These are phyloP conservation scores for Lentinula sp. DNA, from an alignment of 768 basidiomycete genomes.

Conservation along the genomic window DNA sequence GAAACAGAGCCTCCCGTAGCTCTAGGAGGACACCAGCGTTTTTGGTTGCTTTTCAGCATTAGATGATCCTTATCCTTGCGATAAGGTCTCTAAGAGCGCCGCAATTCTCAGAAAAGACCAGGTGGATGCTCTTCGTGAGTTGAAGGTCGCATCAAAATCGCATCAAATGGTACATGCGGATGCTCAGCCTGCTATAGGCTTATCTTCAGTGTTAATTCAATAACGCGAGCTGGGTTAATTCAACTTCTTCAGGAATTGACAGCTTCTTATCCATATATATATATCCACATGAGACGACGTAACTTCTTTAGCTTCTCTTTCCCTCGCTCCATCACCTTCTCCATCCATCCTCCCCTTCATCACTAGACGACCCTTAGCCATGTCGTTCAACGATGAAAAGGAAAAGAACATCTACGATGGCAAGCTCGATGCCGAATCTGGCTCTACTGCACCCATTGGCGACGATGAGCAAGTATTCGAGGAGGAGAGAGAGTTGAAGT, in stretches of 20 bases:
- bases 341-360: neutral
- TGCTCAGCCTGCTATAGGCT: neutral
- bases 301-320: neutral
- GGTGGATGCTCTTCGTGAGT: neutral
- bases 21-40: neutral
- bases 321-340: neutral
- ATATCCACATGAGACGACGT: neutral
- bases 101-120: neutral
- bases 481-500: constrained; percentile 2
- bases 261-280: neutral
- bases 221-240: neutral
- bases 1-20: neutral
- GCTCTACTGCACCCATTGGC: neutral
- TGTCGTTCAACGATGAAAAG: neutral
- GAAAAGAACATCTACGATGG: neutral
- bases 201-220: neutral
- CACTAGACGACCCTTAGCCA: neutral
- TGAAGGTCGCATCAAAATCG: neutral
- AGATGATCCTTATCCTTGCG: neutral
- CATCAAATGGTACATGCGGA: neutral
- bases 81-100: neutral
- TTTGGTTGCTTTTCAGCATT: neutral
- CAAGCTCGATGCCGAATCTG: neutral
- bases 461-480: neutral
- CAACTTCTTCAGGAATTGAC: neutral